A percentile compares a stretch with the other conserved stretches of the same genome.
phyloP scores from a whole-genome alignment of 371 early-diverging fungal genomes.

The Chytridium lagenaria region DNA sequence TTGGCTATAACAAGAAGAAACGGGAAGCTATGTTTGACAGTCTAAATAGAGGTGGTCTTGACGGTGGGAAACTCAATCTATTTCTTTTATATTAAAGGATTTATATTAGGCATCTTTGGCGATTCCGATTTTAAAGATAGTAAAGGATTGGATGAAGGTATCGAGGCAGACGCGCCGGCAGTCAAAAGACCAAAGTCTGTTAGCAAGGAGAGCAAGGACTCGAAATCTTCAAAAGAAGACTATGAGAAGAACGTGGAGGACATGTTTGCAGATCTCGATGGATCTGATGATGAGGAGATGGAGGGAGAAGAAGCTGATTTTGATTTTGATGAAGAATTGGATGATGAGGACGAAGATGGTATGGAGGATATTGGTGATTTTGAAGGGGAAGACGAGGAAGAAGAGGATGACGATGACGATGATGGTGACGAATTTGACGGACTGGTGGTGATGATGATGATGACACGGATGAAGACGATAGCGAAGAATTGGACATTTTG shows the following conservation, averaged over 20 bases:
- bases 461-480: constrained; percentile 24
- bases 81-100: constrained; percentile 4
- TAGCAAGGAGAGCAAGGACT: constrained; percentile 9
- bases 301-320: neutral
- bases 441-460: constrained; percentile 18
- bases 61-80: constrained; percentile 20
- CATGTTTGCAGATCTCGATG: constrained; percentile 11
- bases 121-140: neutral
- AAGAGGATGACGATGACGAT: constrained; percentile 21
- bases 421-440: constrained; percentile 25
- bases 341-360: constrained; percentile 25
- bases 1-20: constrained; percentile 68
- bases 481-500: constrained; percentile 31
- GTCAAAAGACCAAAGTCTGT: too few species aligned
- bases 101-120: constrained; percentile 13
- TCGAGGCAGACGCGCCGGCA: constrained; percentile 9
- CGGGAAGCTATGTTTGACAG: constrained; percentile 25
- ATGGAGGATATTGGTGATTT: constrained; percentile 33
- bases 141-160: constrained; percentile 27
- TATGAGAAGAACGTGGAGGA: neutral
- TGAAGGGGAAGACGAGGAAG: constrained; percentile 18
- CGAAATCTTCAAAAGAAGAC: constrained; percentile 3
- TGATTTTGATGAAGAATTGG: neutral
- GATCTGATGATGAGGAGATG: constrained; percentile 6
- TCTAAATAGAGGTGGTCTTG: constrained; percentile 49